Evolutionary conservation across 2,329 filamentous ascomycete genomes (phyloP), one percentile per base, ranked within the genome.

Genomic region (Trichoderma hamatum): DNA sequence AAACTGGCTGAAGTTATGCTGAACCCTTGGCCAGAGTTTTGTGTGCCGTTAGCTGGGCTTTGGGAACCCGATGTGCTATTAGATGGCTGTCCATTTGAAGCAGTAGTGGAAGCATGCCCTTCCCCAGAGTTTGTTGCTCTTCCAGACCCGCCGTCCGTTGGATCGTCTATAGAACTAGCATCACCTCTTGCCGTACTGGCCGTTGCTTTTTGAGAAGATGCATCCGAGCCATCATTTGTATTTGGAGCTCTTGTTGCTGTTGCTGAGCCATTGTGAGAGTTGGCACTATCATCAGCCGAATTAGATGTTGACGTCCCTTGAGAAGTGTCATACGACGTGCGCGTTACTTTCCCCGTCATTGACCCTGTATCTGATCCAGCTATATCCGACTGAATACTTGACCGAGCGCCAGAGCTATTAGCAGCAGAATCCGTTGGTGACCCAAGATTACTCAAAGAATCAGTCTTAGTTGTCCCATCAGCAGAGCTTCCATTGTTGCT

Each of bases 361-460:
- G 69, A 67, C 5, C 64, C 68, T 7, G 63, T 63, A 59, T 70
- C 68, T 32, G 68, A 67, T 2, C 55, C 56, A 5, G 51, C 24
- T 3, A 68, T 66, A 3, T 34, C 61, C 6, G 62, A 55, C n/a
- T 19, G 32, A 28, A 62, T 54, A 14, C 9, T 43, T 3, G 64
- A 55, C 5, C 21, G 36, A 43, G 34, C 19, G 2, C 5, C 58
- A 26, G 39, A 21, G 46, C 9, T 30, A 52, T 13, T 49, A 2
- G 51, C 62, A 30, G 51, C 46, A 34, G 49, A 30, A 32, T 51
- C 43, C 39, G 63, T 67, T 6, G 58, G 16, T 2, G 32, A 30
- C 7, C 24, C 43, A 1, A 36, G 1, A 4, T 26, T 51, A 5
- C 28, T 58, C 24, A 36, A 51, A 21, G 63, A 21, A 16, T 67